Conservation (phyloP, 2,329 filamentous ascomycete species). For the Apiospora hydei region DNA sequence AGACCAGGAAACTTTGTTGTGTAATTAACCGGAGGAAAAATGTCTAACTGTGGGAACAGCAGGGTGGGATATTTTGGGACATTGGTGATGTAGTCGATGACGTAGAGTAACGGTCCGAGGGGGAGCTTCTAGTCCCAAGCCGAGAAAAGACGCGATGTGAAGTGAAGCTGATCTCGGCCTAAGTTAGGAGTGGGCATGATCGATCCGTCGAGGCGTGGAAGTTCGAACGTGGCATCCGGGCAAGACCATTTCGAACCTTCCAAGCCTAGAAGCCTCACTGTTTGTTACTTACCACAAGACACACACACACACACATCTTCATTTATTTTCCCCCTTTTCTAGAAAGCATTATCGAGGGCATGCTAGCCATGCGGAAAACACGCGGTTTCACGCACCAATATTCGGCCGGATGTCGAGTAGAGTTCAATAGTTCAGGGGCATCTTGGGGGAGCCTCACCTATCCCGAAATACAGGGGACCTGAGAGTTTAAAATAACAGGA, state of each 20-base stretch:
- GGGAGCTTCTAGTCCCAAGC: not conserved
- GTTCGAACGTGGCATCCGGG: too few species aligned
- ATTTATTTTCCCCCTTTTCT: not conserved
- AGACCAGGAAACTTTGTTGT: not conserved
- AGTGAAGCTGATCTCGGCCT: too few species aligned
- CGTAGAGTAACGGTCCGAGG: not conserved
- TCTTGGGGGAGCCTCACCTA: not conserved
- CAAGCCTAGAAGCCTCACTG: not conserved
- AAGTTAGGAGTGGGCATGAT: too few species aligned
- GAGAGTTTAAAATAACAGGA: not conserved
- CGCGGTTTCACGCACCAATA: not conserved
- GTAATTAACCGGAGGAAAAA: not conserved
- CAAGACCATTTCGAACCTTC: not conserved
- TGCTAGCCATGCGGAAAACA: not conserved
- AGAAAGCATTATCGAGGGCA: not conserved
- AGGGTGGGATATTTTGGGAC: not conserved
- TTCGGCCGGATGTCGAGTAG: not conserved
- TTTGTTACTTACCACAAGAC: not conserved
- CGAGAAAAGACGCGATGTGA: too few species aligned
- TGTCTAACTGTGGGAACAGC: too few species aligned
- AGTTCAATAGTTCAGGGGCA: constrained; percentile 6
- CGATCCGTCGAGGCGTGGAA: too few species aligned
- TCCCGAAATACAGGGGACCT: not conserved
- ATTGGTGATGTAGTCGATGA: not conserved
- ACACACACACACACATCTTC: not conserved